phyloP scores from a whole-genome alignment of 2,329 filamentous ascomycete genomes.

The Stromatinia cepivora region DNA sequence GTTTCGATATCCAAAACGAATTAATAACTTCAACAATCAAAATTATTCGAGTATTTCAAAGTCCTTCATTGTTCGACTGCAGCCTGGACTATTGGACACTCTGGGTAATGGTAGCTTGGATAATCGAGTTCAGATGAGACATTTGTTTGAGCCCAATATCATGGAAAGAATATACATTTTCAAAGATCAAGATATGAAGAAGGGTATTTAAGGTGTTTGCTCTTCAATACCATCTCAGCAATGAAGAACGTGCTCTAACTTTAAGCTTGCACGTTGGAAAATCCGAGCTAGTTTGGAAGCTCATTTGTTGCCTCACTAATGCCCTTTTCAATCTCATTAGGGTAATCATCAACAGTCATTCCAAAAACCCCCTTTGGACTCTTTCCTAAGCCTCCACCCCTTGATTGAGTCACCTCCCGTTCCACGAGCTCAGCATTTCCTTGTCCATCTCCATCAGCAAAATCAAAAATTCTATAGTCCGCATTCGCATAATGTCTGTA shows the following conservation, averaged over 20 bases:
- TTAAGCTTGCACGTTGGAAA: not conserved
- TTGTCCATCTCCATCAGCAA: constrained; percentile 34
- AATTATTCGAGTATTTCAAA: too few relatives aligned
- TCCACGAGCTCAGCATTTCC: constrained; percentile 35
- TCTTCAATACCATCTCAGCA: not conserved
- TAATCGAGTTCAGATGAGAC: not conserved
- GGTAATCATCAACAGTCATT: constrained; percentile 19
- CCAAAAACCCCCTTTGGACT: constrained; percentile 32
- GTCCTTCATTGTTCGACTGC: too few relatives aligned
- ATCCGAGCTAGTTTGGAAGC: constrained; percentile 23
- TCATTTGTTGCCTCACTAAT: constrained; percentile 29
- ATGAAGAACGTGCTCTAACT: not conserved
- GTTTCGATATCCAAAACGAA: too few relatives aligned
- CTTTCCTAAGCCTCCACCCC: constrained; percentile 39
- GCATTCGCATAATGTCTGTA: constrained; percentile 38
- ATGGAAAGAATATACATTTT: not conserved
- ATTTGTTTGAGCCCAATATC: not conserved
- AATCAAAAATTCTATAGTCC: constrained; percentile 41
- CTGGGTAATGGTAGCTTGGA: not conserved
- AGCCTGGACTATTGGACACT: too few relatives aligned
- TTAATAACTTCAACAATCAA: too few relatives aligned
- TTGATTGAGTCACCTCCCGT: constrained; percentile 38
- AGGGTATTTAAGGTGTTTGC: not conserved
- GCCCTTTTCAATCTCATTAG: constrained; percentile 4
- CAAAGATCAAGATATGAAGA: not conserved